Base-by-base conservation (phyloP, 2,329 filamentous ascomycete species). In the Bipolaris gigantea region DNA sequence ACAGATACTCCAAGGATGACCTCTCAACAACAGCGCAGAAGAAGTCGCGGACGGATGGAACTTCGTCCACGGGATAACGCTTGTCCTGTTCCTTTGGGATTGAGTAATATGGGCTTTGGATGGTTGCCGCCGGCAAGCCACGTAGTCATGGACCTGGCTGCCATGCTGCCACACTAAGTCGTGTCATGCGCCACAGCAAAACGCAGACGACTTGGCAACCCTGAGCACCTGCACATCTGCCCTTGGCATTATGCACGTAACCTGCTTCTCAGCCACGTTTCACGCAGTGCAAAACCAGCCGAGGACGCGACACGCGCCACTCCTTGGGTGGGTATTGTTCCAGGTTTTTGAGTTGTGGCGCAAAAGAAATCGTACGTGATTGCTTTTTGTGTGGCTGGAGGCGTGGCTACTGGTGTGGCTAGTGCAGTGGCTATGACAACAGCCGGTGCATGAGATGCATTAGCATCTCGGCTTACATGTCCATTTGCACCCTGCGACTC, bases 161-260 rank as follows among this genome's bases (percentile, higher is more conserved):
- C 21, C 34, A 30, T 34, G 19, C 39, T 50, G 34, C 47, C 32
- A 50, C 46, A 40, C 21, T 34, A 34, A 41, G 32, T 16, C 38
- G 42, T 42, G 47, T 56, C 54, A 55, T 55, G 50, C 55, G 55
- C 55, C 57, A 55, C 57, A 60, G 8, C 51, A 42, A 44, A 44
- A 46, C 43, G 32, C 38, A 40, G 41, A 43, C 19, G 27, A 39
- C 30, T 34, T 34, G 27, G 25, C 23, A 36, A 40, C 13, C 45
- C 32, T 27, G 41, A 34, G 15, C 35, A 38, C 9, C 21, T 40
- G 15, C 3, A 19, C 35, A 38, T 8, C 21, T 40, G 15, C 2
- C 6, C 35, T 48, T 56, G 54, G 48, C 53, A 44, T 50, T 27
- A 55, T 46, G 39, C 43, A 41, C 16, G 33, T 15, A 42, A 48